These are phyloP conservation scores for Yamadazyma philogaea DNA, from an alignment of 805 yeast species.

Conservation along the genomic window DNA sequence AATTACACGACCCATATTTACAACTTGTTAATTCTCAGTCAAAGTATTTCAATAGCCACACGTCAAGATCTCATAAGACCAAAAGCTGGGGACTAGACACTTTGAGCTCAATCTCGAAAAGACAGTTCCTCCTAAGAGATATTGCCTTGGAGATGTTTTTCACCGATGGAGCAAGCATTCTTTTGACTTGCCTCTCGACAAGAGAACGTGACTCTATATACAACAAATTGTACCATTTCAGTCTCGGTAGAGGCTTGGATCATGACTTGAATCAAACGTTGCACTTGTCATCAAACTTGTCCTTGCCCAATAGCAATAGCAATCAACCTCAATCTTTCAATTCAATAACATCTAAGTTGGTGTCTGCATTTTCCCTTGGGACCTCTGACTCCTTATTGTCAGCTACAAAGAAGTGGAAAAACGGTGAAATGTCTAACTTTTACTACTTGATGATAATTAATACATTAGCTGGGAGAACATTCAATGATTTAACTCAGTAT, in stretches of 20 bases:
- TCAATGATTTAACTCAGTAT: conserved; percentile 84
- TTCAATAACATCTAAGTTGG: conserved; percentile 27
- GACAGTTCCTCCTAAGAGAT: conserved; percentile 75
- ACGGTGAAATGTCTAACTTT: conserved; percentile 79
- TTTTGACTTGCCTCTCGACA: conserved; percentile 60
- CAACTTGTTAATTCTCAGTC: conserved; percentile 57
- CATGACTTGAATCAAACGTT: conserved; percentile 53
- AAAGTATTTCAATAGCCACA: conserved; percentile 19
- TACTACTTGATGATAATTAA: conserved; percentile 76
- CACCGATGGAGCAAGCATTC: conserved; percentile 64
- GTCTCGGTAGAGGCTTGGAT: conserved; percentile 51
- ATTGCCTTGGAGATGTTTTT: conserved; percentile 79
- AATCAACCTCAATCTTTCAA: conserved; percentile 26
- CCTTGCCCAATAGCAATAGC: conserved; percentile 44
- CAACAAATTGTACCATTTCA: conserved; percentile 45
- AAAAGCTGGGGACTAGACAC: conserved; percentile 60
- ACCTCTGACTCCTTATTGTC: conserved; percentile 28
- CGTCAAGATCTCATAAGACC: conserved; percentile 40
- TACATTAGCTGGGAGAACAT: conserved; percentile 84
- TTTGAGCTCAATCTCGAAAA: conserved; percentile 62
- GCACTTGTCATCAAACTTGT: conserved; percentile 41
- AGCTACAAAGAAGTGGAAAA: conserved; percentile 69
- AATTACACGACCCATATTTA: conserved; percentile 65
- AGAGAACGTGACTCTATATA: conserved; percentile 56
- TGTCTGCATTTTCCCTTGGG: conserved; percentile 37